Evolutionary conservation across 257 asterid genomes (phyloP).

Genomic region (Euphrasia confusa): DNA sequence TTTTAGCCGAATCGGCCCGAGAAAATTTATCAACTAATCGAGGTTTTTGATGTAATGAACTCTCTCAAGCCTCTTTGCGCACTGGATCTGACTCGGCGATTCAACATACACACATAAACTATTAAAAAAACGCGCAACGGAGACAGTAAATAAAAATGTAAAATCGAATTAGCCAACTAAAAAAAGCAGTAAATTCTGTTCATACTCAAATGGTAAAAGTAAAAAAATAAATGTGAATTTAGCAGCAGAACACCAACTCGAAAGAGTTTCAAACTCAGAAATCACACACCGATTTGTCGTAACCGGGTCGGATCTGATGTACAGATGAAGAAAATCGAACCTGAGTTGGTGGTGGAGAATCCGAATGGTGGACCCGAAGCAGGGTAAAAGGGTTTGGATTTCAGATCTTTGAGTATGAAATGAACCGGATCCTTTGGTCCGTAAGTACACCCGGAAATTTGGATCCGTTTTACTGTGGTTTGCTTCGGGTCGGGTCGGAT

Average conservation of each 20-base stretch:
- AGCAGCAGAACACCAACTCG: conserved; percentile 8
- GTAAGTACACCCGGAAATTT: conserved; percentile 36
- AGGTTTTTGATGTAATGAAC: no score
- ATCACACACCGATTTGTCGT: neutral
- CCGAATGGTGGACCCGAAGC: conserved; percentile 71
- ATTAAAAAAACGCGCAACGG: neutral
- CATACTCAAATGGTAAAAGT: neutral
- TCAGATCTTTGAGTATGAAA: conserved; percentile 30
- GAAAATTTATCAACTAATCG: no score
- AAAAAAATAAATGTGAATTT: conserved; percentile 2
- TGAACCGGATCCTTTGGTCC: conserved; percentile 32
- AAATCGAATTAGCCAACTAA: conserved; percentile 7
- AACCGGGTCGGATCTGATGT: conserved; percentile 47
- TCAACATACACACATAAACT: neutral
- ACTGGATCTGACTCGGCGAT: neutral
- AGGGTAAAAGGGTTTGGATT: conserved; percentile 40
- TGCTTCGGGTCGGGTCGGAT: conserved; percentile 25
- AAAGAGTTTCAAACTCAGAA: conserved; percentile 4
- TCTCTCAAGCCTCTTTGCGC: no score
- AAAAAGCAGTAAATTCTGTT: conserved; percentile 13
- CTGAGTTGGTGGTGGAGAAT: conserved; percentile 29
- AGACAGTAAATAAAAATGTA: neutral
- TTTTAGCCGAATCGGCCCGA: no score
- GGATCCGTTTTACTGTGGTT: conserved; percentile 28
- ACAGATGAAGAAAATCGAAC: conserved; percentile 24